Conservation (phyloP, 2,329 filamentous ascomycete genomes). For the Graphilbum fragrans region DNA sequence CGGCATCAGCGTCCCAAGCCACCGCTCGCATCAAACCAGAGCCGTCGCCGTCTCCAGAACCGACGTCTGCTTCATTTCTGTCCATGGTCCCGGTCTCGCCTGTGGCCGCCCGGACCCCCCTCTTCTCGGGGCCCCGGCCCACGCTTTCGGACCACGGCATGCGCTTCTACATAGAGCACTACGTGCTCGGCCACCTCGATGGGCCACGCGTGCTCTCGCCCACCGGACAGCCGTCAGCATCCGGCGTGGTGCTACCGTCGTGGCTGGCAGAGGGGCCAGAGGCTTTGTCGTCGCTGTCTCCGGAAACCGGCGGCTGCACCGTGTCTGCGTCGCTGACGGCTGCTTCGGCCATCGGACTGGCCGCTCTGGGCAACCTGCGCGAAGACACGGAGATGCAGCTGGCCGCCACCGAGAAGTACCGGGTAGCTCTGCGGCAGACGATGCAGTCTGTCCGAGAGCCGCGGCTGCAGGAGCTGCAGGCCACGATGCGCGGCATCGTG, state of each 20-base stretch:
- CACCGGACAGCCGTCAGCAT: not conserved
- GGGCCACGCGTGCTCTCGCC: slow-evolving; percentile 24
- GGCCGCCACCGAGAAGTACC: slow-evolving; percentile 39
- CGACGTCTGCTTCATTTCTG: not conserved
- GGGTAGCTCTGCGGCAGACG: slow-evolving; percentile 35
- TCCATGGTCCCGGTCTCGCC: not conserved
- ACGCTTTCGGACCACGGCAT: slow-evolving; percentile 34
- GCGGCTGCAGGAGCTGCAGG: slow-evolving; percentile 22
- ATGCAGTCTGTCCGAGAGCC: slow-evolving; percentile 25
- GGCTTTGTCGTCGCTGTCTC: slow-evolving; percentile 21
- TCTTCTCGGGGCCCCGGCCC: slow-evolving; percentile 21
- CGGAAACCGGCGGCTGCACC: slow-evolving; percentile 21
- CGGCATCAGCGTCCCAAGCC: too few species aligned
- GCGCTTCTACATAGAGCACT: slow-evolving; percentile 38
- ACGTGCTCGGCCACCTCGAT: slow-evolving; percentile 38
- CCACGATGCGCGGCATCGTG: slow-evolving; percentile 39
- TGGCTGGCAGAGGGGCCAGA: not conserved
- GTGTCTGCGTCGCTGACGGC: slow-evolving; percentile 28
- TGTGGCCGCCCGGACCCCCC: too few species aligned
- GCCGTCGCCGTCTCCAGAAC: not conserved
- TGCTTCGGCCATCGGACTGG: slow-evolving; percentile 45
- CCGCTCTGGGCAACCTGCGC: slow-evolving; percentile 41
- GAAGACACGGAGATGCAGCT: slow-evolving; percentile 31
- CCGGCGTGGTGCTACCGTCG: not conserved
- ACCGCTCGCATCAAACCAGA: too few species aligned